Conservation (phyloP, 805 yeast genomes). For the Blastobotrys peoriensis region DNA sequence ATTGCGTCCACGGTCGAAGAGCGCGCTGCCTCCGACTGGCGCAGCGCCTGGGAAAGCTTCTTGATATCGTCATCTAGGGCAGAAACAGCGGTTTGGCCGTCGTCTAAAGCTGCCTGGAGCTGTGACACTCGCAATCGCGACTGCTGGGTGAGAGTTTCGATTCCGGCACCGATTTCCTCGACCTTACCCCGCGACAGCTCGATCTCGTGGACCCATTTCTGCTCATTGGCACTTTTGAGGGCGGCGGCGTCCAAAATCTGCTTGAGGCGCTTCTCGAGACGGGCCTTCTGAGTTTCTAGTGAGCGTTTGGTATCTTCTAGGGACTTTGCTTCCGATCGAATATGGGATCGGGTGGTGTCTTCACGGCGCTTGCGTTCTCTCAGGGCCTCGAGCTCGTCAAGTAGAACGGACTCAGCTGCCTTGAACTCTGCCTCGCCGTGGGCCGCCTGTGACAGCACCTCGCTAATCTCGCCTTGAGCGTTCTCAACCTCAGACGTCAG, state of each 20-base stretch:
- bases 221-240: constrained; percentile 8
- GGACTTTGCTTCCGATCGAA: constrained; percentile 31
- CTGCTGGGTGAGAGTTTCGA: constrained; percentile 8
- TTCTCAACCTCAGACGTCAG: constrained; percentile 31
- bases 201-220: constrained; percentile 18
- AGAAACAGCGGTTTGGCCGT: constrained; percentile 14
- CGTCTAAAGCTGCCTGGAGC: constrained; percentile 11
- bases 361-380: constrained; percentile 27
- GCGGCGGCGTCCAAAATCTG: constrained; percentile 18
- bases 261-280: constrained; percentile 23
- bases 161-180: constrained; percentile 11
- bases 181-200: constrained; percentile 14
- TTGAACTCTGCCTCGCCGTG: constrained; percentile 27
- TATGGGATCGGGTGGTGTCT: constrained; percentile 28
- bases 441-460: constrained; percentile 20
- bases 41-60: constrained; percentile 3
- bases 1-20: constrained; percentile 11
- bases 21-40: constrained; percentile 11
- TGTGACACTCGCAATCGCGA: constrained; percentile 9
- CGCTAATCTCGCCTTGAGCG: constrained; percentile 30
- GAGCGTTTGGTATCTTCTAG: constrained; percentile 33
- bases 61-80: constrained; percentile 18
- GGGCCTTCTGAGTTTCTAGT: constrained; percentile 31
- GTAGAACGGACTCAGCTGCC: constrained; percentile 21
- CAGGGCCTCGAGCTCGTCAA: constrained; percentile 25